Evolutionary conservation across 371 early-diverging fungal species (phyloP).

Genomic region (Homolaphlyctis polyrhiza): DNA sequence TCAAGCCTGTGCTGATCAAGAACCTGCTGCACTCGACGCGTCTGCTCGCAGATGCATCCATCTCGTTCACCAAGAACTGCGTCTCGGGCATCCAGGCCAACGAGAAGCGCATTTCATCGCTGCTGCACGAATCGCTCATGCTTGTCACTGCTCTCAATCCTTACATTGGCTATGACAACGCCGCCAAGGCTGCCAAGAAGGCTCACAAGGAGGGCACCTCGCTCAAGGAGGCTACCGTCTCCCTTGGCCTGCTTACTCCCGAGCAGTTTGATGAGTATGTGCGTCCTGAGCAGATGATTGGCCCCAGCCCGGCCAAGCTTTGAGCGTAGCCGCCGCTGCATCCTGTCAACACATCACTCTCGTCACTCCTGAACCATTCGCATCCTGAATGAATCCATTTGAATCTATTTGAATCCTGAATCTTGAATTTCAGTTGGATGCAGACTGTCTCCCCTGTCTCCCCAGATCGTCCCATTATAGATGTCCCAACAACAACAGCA

Average conservation of each 20-base stretch:
- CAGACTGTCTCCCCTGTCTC: too few relatives aligned
- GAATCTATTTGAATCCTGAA: too few relatives aligned
- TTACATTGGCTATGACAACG: slow-evolving; percentile 61
- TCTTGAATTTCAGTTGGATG: too few relatives aligned
- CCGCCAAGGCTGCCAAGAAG: slow-evolving; percentile 91
- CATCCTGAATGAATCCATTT: too few relatives aligned
- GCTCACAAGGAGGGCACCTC: slow-evolving; percentile 75
- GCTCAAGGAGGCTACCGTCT: slow-evolving; percentile 81
- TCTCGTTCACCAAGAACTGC: slow-evolving; percentile 87
- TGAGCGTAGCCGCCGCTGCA: background rate
- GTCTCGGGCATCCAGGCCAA: slow-evolving; percentile 89
- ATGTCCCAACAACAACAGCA: too few relatives aligned
- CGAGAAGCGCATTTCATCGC: slow-evolving; percentile 71
- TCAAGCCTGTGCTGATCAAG: slow-evolving; percentile 94
- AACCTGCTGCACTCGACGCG: slow-evolving; percentile 87
- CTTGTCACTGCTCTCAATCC: slow-evolving; percentile 91
- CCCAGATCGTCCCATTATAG: too few relatives aligned
- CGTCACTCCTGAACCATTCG: too few relatives aligned
- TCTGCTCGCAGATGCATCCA: slow-evolving; percentile 76
- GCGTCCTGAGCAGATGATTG: slow-evolving; percentile 75
- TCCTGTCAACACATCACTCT: background rate
- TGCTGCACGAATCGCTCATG: slow-evolving; percentile 85
- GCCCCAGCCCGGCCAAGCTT: slow-evolving; percentile 18
- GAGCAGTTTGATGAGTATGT: slow-evolving; percentile 91
- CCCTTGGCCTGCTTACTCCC: slow-evolving; percentile 69